These are phyloP conservation scores for Inga laurina DNA, from an alignment of 306 rosid species.

Conservation along the genomic window DNA sequence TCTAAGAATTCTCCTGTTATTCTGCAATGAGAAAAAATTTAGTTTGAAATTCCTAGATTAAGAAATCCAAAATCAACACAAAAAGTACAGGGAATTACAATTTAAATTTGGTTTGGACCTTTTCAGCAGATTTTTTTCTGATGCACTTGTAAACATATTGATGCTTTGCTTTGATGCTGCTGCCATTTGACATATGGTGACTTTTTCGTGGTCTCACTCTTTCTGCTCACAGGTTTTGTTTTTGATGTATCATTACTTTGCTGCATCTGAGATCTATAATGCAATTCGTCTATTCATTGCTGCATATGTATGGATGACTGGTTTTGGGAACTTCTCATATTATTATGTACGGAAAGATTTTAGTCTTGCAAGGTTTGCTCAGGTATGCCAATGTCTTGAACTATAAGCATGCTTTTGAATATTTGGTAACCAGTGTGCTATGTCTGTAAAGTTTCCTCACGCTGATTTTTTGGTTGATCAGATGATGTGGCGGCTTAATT, in stretches of 20 bases:
- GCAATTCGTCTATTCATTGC: conserved; percentile 84
- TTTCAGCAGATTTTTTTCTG: conserved; percentile 25
- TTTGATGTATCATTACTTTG: conserved; percentile 93
- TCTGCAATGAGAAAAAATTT: conserved; percentile 19
- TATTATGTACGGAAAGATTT: conserved; percentile 94
- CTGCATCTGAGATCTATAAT: conserved; percentile 87
- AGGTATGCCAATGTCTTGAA: conserved; percentile 53
- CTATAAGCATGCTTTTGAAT: conserved; percentile 24
- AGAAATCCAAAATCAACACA: neutral
- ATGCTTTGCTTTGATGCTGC: conserved; percentile 22
- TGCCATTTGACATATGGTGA: conserved; percentile 20
- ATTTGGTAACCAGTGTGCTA: conserved; percentile 22
- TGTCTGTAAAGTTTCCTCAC: conserved; percentile 19
- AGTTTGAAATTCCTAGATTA: neutral
- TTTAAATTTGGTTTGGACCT: conserved; percentile 14
- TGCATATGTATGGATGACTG: conserved; percentile 98
- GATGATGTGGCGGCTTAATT: conserved; percentile 99
- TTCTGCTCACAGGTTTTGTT: conserved; percentile 68
- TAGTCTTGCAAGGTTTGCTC: conserved; percentile 86
- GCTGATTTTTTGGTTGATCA: conserved; percentile 46
- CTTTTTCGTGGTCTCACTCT: conserved; percentile 26
- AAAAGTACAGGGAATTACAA: conserved; percentile 1
- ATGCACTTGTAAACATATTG: conserved; percentile 10
- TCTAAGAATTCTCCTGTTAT: conserved; percentile 22
- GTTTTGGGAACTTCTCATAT: conserved; percentile 96